Base-by-base conservation (phyloP, 192 early-diverging fungal genomes). In the Polychytrium aggregatum region DNA sequence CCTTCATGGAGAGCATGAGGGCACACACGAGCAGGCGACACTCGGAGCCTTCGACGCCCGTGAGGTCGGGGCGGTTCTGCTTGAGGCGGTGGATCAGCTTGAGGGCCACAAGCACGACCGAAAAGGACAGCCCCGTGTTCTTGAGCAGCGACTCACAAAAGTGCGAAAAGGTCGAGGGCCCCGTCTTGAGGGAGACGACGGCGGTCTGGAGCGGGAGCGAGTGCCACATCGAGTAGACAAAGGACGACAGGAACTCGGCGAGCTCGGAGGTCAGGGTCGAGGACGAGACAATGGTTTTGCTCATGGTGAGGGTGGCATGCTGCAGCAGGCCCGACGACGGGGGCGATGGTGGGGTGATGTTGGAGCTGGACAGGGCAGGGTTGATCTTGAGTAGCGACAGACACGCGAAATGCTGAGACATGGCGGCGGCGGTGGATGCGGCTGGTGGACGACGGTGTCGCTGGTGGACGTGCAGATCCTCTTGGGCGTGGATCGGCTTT, bases 1-100 rank as follows among this genome's bases (percentile, higher is more conserved):
- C 81, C 54, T 92, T 92, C 68, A 85, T 89, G 44, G 85, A 81
- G 3, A 88, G 70, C 70, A 88, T 85, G 29, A 92, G 68, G 29
- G 86, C 79, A n/a, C 83, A 84, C 7, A 86, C 82, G 56, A 92
- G 84, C 36, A 90, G 56, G 16, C 87, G 65, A 46, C 82, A 86
- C 52, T 92, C 89, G 40, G 79, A 82, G 37, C 89, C 89, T 31
- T 61, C 57, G 26, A 67, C 65, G 38, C 77, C 82, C 55, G 67
- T 64, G 29, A 81, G 69, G 10, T 65, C 57, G 1, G 82, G 72
- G 45, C 75, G 68, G 31, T 65, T 60, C 26, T 59, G 56, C 39
- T 76, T 61, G 36, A 86, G 60, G 41, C 71, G 65, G 34, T 74
- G 63, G 38, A 84, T 74, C 48, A 82, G 82, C 49, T 82, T 72